Evolutionary conservation across 805 yeast genomes (phyloP), one percentile per base, ranked within the genome.

Genomic region (Pichia heedii): DNA sequence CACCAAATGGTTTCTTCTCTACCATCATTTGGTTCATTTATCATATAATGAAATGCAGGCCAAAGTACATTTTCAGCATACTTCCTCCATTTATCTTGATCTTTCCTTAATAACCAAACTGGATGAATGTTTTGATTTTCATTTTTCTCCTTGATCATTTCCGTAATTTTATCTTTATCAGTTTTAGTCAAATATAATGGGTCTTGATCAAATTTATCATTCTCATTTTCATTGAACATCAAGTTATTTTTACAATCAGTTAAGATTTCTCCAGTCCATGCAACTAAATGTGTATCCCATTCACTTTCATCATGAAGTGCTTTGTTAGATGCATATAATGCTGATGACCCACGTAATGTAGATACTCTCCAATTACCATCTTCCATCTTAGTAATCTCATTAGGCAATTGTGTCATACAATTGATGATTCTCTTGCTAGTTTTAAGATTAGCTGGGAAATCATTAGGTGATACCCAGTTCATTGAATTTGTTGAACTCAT

Each of bases 41-140:
- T 83, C 60, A 93, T 87, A 65, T 93, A 93, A 58, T 93, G 98
- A 63, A 90, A 79, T 2, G 87, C 82, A 1, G 96, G 96, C 97
- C 98, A 93, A 24, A 93, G 67, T 19, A 81, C 81, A 54, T 83
- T 78, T 58, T 90, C 97, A 1, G 97, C 95, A 57, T 86, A 90
- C 51, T 72, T 73, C 52, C 97, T 73, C 96, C 97, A 90, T 47
- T 89, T 69, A 36, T 69, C 69, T 60, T 84, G 95, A 62, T 84
- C 84, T 48, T 80, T 75, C 48, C 93, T 74, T 43, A 84, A 68
- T 29, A 90, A 67, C 96, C 97, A 89, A 42, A 90, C 84, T 0
- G 97, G 97, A 56, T 83, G 93, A 38, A 85, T 69, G 42, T 73
- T 67, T 15, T 72, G 68, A 22, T 77, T 63, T 18, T 67, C 62